Conservation (phyloP, 1,284 basidiomycete species). For the Moesziomyces globuligerus region DNA sequence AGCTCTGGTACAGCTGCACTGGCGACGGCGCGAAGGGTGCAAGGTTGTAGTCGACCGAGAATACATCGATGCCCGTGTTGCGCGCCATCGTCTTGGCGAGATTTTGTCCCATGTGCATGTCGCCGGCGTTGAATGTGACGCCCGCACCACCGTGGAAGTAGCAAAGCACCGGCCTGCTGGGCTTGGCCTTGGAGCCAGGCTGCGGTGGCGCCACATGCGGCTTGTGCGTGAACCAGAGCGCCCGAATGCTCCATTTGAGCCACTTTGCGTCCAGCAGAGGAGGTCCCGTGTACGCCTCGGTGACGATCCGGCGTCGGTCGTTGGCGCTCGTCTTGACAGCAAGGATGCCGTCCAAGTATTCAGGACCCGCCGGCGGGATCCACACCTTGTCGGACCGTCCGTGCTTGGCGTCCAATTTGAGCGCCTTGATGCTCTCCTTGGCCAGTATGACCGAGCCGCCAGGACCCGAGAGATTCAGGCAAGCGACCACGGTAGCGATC, state of each 20-base stretch:
- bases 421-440: conserved; percentile 45
- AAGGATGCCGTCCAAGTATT: conserved; percentile 58
- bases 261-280: conserved; percentile 59
- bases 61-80: conserved; percentile 53
- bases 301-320: conserved; percentile 36
- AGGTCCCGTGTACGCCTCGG: conserved; percentile 54
- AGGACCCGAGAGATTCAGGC: conserved; percentile 56
- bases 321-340: conserved; percentile 47
- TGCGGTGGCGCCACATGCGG: conserved; percentile 37
- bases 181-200: conserved; percentile 30
- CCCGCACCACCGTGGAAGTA: conserved; percentile 66
- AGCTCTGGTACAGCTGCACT: conserved; percentile 55
- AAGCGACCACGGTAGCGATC: conserved; percentile 44
- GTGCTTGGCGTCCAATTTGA: conserved; percentile 42
- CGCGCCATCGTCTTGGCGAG: conserved; percentile 55
- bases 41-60: conserved; percentile 65
- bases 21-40: conserved; percentile 59
- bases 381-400: conserved; percentile 58
- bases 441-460: conserved; percentile 56
- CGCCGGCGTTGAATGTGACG: conserved; percentile 63
- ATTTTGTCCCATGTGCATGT: conserved; percentile 60
- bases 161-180: conserved; percentile 51
- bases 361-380: conserved; percentile 59
- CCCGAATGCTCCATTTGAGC: conserved; percentile 58
- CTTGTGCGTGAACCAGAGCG: conserved; percentile 62